Evolutionary conservation across 2,329 filamentous ascomycete genomes (phyloP).

Genomic region (Phaeoacremonium minimum): DNA sequence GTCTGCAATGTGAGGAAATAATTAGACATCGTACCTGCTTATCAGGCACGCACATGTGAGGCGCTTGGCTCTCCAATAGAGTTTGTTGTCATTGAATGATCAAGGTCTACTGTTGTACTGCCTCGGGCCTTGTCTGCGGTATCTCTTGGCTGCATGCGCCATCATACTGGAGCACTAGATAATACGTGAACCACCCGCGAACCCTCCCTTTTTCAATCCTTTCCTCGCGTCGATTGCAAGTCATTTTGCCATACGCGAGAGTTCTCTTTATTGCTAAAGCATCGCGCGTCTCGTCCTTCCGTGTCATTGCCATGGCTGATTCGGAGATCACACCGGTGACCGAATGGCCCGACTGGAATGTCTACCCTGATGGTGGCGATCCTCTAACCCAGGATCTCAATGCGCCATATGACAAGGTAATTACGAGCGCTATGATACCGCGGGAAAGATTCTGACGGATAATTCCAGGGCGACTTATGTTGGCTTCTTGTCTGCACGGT

Average conservation of each 20-base stretch:
- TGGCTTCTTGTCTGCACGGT: conserved; percentile 34
- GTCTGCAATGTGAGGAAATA: not conserved
- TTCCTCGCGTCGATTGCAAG: too few relatives aligned
- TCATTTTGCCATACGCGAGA: not conserved
- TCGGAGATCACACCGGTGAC: conserved; percentile 13
- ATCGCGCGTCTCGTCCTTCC: conserved; percentile 1
- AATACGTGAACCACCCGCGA: not conserved
- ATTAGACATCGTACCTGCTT: not conserved
- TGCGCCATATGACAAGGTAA: conserved; percentile 35
- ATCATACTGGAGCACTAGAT: not conserved
- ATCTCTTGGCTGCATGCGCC: not conserved
- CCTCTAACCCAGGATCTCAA: conserved; percentile 38
- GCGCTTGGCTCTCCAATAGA: too few relatives aligned
- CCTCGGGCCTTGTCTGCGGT: not conserved
- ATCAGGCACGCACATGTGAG: too few relatives aligned
- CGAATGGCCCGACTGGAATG: conserved; percentile 37
- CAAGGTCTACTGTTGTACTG: too few relatives aligned
- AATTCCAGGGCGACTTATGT: conserved; percentile 30
- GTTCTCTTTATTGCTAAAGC: not conserved
- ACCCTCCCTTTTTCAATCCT: not conserved
- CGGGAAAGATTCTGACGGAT: not conserved
- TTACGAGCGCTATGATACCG: not conserved
- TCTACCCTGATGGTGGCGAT: conserved; percentile 33
- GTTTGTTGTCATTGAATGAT: too few relatives aligned
- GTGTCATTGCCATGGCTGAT: conserved; percentile 14